phyloP scores from a whole-genome alignment of 2,329 filamentous ascomycete species.

The Xylariaceae sp. region DNA sequence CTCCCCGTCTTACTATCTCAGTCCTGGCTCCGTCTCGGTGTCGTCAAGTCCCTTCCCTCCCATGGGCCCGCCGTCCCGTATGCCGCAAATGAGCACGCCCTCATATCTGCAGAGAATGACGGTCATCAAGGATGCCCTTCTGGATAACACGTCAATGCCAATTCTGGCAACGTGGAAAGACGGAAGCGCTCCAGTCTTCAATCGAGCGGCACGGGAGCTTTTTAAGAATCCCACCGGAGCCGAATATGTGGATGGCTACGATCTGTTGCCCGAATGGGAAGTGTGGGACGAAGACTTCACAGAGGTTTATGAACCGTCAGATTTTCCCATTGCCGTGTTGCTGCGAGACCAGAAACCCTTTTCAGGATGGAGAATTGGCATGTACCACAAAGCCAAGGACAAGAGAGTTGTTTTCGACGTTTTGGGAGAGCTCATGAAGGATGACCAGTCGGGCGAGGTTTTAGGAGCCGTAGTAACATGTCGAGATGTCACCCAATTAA shows the following conservation, averaged over 20 bases:
- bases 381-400: slow-evolving; percentile 51
- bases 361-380: slow-evolving; percentile 55
- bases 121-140: slow-evolving; percentile 70
- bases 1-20: slow-evolving; percentile 40
- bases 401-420: slow-evolving; percentile 59
- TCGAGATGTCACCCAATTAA: slow-evolving; percentile 68
- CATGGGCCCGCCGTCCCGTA: slow-evolving; percentile 57
- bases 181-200: slow-evolving; percentile 68
- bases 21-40: slow-evolving; percentile 50
- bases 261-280: slow-evolving; percentile 57
- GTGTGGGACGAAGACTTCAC: slow-evolving; percentile 66
- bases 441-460: slow-evolving; percentile 66
- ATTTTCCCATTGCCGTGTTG: slow-evolving; percentile 64
- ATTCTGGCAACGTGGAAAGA: slow-evolving; percentile 81
- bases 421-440: slow-evolving; percentile 62
- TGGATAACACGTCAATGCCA: slow-evolving; percentile 71
- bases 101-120: slow-evolving; percentile 69
- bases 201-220: slow-evolving; percentile 58
- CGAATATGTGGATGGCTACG: slow-evolving; percentile 40
- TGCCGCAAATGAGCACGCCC: slow-evolving; percentile 51
- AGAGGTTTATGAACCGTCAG: slow-evolving; percentile 48
- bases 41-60: slow-evolving; percentile 61
- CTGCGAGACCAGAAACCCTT: slow-evolving; percentile 59
- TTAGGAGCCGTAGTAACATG: slow-evolving; percentile 69
- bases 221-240: slow-evolving; percentile 40